phyloP scores from a whole-genome alignment of 805 yeast species.

The Lipomyces sp. region DNA sequence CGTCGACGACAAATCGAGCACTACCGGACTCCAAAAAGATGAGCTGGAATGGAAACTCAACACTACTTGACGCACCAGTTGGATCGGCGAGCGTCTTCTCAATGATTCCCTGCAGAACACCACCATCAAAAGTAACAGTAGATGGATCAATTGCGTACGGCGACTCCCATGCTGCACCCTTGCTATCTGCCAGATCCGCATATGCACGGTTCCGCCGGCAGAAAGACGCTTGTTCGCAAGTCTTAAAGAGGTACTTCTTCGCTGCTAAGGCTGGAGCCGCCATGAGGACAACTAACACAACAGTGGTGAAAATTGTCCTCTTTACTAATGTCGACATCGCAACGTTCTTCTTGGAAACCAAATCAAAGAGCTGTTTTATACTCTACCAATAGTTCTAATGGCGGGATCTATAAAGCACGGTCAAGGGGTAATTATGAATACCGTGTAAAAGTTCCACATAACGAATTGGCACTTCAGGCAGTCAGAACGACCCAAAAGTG shows the following conservation, averaged over 20 bases:
- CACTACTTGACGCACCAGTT: conserved; percentile 17
- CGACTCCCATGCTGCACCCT: conserved; percentile 42
- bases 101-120: conserved; percentile 54
- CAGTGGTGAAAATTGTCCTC: conserved; percentile 3
- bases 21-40: conserved; percentile 60
- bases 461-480: too few relatives aligned
- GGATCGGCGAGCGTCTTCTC: conserved; percentile 46
- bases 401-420: too few relatives aligned
- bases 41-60: conserved; percentile 61
- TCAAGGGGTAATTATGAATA: neutral
- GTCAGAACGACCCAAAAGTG: too few relatives aligned
- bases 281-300: conserved; percentile 12
- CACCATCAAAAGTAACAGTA: conserved; percentile 41
- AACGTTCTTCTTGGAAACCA: neutral
- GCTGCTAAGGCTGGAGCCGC: conserved; percentile 33
- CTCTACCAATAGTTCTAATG: neutral
- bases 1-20: conserved; percentile 72
- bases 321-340: neutral
- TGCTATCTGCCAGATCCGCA: conserved; percentile 50
- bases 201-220: conserved; percentile 73
- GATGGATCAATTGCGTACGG: conserved; percentile 52
- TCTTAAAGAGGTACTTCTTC: conserved; percentile 58
- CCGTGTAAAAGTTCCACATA: too few relatives aligned
- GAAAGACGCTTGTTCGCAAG: conserved; percentile 74
- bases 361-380: neutral